phyloP scores from a whole-genome alignment of 179 eudicot species.

The Amaranthus tricolor region DNA sequence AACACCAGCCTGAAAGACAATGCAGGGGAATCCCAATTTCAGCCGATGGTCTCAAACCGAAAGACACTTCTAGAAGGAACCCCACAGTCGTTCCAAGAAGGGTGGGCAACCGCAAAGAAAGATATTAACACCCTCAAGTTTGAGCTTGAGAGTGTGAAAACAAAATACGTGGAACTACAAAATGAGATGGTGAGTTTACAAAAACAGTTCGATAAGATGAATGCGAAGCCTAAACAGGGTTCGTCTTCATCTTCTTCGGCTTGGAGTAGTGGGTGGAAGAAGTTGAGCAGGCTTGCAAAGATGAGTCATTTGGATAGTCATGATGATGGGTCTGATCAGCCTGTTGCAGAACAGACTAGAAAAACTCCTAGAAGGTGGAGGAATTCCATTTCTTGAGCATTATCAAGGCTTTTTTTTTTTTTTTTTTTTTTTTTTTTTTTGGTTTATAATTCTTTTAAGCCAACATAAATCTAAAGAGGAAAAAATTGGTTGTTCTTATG shows the following conservation, averaged over 20 bases:
- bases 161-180: constrained; percentile 67
- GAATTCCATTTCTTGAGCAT: constrained; percentile 65
- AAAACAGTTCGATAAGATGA: constrained; percentile 59
- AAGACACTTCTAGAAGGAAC: constrained; percentile 75
- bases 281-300: constrained; percentile 62
- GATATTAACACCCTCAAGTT: constrained; percentile 81
- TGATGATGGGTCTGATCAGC: constrained; percentile 42
- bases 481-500: neutral
- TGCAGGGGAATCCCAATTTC: constrained; percentile 41
- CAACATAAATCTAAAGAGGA: constrained; percentile 2
- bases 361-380: constrained; percentile 82
- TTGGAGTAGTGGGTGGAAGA: constrained; percentile 80
- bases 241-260: constrained; percentile 45
- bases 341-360: constrained; percentile 30
- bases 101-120: constrained; percentile 79
- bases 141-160: constrained; percentile 68
- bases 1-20: constrained; percentile 55
- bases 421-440: neutral
- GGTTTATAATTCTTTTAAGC: neutral
- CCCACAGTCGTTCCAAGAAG: constrained; percentile 87
- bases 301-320: constrained; percentile 42
- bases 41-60: constrained; percentile 56
- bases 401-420: neutral
- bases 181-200: constrained; percentile 66
- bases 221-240: constrained; percentile 51